Evolutionary conservation across 495 filamentous ascomycete genomes (phyloP), one percentile per base, ranked within the genome.

Genomic region (Elasticomyces elasticus): DNA sequence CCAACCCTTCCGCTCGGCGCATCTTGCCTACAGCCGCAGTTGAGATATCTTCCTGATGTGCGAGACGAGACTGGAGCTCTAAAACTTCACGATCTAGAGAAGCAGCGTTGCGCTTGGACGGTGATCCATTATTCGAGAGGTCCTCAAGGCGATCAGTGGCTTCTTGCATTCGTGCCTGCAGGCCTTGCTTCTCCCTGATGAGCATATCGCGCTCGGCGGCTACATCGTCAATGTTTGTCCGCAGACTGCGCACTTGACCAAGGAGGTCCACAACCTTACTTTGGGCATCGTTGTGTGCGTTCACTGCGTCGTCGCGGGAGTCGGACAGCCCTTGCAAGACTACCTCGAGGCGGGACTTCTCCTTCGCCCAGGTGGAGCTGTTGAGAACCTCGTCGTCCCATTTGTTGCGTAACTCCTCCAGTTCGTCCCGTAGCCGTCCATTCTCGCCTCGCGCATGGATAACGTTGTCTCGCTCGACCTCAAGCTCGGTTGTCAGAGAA

Each of bases 371-470:
- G 0, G 92, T 92, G 0, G 89, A 94, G 68, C 86, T 91, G 65
- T 98, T 98, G 62, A 98, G 82, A 19, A 97, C 89, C 69, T 98
- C 92, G 62, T 98, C 86, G 64, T 98, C 94, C 94, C 94, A 98
- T 67, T 96, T 97, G 55, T 83, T 88, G 46, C 92, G 84, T 20
- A 97, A 81, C 58, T 94, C 88, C 59, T 98, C 92, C 15, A 97
- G 78, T 66, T 98, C 92, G 63, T 97, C 92, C 4, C 94, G 82
- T 43, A 98, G 76, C 25, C 87, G 79, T 11, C 82, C 68, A 53
- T 72, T 72, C 64, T 74, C 75, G 10, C 74, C 73, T 27, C 84
- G 78, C 20, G 78, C 80, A 51, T 79, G 76, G 45, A 87, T 77
- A 4, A 86, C 72, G 54, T 90, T 91, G 64, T 97, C 94, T 23